Evolutionary conservation across 140 eudicot genomes (phyloP).

Genomic region (Ambrosia hybrid): DNA sequence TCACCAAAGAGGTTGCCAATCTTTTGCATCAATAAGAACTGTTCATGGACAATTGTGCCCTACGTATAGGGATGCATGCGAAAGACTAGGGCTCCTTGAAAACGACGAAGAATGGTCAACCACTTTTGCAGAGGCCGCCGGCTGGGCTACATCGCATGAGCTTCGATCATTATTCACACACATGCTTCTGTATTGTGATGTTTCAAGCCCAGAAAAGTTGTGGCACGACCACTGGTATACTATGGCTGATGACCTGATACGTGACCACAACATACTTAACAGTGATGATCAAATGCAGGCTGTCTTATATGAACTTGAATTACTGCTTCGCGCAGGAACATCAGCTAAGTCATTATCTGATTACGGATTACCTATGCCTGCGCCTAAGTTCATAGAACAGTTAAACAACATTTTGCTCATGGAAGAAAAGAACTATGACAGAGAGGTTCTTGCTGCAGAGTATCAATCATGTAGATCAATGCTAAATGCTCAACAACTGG

Average conservation of each 20-base stretch:
- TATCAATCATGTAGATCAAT: too few species aligned
- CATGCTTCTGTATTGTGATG: background rate
- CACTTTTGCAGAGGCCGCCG: background rate
- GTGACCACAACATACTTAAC: background rate
- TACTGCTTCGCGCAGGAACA: background rate
- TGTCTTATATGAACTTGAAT: background rate
- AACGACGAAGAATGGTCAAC: background rate
- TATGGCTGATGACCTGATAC: background rate
- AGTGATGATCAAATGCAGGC: background rate
- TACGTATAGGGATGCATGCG: background rate
- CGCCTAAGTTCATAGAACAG: background rate
- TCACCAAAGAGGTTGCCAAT: background rate
- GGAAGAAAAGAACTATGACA: constrained; percentile 4
- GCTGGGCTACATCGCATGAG: background rate
- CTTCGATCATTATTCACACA: background rate
- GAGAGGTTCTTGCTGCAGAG: background rate
- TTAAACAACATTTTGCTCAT: background rate
- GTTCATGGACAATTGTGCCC: background rate
- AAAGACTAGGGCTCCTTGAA: background rate
- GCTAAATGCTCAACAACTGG: too few species aligned
- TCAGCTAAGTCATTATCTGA: background rate
- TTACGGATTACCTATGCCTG: background rate
- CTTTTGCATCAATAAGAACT: background rate
- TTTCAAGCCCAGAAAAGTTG: too few species aligned
- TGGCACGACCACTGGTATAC: background rate